These are phyloP conservation scores for Dissoconium aciculare DNA, from an alignment of 2,329 filamentous ascomycete genomes.

Conservation along the genomic window DNA sequence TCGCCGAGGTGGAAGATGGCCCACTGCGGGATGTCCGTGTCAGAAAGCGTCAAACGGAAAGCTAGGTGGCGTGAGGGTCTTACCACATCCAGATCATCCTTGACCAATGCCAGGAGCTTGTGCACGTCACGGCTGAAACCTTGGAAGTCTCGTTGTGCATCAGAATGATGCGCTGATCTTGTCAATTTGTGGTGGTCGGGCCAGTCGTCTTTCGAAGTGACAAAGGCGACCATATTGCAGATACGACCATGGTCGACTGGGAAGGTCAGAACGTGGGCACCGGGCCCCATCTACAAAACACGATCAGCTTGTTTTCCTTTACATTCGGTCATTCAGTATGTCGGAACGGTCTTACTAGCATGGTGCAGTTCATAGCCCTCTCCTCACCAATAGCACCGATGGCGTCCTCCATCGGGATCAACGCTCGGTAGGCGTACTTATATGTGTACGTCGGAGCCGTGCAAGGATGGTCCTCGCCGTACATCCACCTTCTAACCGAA, in stretches of 20 bases:
- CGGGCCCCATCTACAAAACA: constrained; percentile 13
- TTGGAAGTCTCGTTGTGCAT: constrained; percentile 15
- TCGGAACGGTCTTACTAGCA: constrained; percentile 15
- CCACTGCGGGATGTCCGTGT: too few relatives aligned
- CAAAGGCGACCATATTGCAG: constrained; percentile 19
- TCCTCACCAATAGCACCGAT: constrained; percentile 16
- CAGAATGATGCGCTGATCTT: constrained; percentile 11
- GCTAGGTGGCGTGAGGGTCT: constrained; percentile 1
- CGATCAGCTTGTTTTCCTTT: too few relatives aligned
- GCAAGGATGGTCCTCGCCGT: constrained; percentile 26
- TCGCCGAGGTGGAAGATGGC: constrained; percentile 28
- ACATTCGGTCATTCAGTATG: too few relatives aligned
- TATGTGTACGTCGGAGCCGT: constrained; percentile 38
- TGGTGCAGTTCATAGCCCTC: constrained; percentile 16
- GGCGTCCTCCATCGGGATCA: constrained; percentile 40
- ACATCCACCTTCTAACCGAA: constrained; percentile 33
- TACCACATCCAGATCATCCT: constrained; percentile 13
- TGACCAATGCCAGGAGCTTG: constrained; percentile 15
- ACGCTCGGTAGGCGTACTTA: constrained; percentile 46
- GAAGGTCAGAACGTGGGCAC: constrained; percentile 46
- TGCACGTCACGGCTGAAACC: constrained; percentile 14
- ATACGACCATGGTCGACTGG: constrained; percentile 25
- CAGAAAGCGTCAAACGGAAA: too few relatives aligned
- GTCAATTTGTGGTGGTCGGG: constrained; percentile 14
- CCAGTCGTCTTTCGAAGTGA: constrained; percentile 13